These are phyloP conservation scores for Byssothecium circinans DNA, from an alignment of 2,329 filamentous ascomycete species.

Conservation along the genomic window DNA sequence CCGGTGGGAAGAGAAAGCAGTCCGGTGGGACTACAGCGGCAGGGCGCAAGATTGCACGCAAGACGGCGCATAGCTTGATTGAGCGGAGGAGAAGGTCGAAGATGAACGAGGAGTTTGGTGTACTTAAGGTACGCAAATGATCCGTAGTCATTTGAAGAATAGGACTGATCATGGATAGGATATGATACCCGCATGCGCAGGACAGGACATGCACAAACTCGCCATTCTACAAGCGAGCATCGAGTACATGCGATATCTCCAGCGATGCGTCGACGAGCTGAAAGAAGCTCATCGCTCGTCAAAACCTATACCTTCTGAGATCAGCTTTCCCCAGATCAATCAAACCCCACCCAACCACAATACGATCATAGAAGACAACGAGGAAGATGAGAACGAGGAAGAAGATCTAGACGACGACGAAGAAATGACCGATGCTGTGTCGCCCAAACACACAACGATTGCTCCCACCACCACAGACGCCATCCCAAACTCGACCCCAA, in stretches of 20 bases:
- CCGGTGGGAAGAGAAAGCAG: slow-evolving; percentile 72
- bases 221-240: slow-evolving; percentile 96
- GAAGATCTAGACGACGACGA: slow-evolving; percentile 54
- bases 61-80: slow-evolving; percentile 94
- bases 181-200: slow-evolving; percentile 94
- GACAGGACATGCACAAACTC: slow-evolving; percentile 95
- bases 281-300: slow-evolving; percentile 52
- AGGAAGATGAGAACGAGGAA: slow-evolving; percentile 54
- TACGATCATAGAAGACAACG: slow-evolving; percentile 13
- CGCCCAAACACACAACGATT: slow-evolving; percentile 26
- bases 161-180: slow-evolving; percentile 41
- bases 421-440: slow-evolving; percentile 43
- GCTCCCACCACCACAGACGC: slow-evolving; percentile 7
- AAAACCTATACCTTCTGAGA: slow-evolving; percentile 30
- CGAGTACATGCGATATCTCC: slow-evolving; percentile 91
- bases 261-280: slow-evolving; percentile 81
- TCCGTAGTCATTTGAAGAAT: neutral
- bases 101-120: slow-evolving; percentile 98
- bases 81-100: slow-evolving; percentile 87
- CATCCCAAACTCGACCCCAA: slow-evolving; percentile 8
- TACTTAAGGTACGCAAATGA: slow-evolving; percentile 62
- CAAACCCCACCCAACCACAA: slow-evolving; percentile 21
- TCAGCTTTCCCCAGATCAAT: slow-evolving; percentile 29
- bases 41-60: slow-evolving; percentile 90
- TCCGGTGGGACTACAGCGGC: slow-evolving; percentile 71